A percentile compares a stretch with the other conserved stretches of the same genome.
Evolutionary conservation across 228 moss, liverwort and hornwort species (phyloP).

Genomic region (Sphagnum fallax): DNA sequence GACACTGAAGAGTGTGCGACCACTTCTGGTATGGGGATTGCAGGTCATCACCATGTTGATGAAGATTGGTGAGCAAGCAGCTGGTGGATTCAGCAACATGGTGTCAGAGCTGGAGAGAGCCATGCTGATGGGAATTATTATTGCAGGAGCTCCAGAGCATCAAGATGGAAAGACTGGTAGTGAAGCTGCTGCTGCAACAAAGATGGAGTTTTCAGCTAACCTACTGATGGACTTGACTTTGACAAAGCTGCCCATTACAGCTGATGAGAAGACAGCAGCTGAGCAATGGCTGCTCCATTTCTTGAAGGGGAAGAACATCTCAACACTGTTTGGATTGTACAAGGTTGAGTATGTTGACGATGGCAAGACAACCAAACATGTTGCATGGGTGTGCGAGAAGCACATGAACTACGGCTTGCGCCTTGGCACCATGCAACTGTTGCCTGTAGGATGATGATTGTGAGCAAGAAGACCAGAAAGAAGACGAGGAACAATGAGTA

Average conservation of each 20-base stretch:
- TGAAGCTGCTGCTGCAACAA: not conserved
- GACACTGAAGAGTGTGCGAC: conserved; percentile 40
- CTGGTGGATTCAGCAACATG: conserved; percentile 36
- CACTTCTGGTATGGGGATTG: conserved; percentile 50
- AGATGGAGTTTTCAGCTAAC: not conserved
- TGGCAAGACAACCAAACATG: conserved; percentile 28
- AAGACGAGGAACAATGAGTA: no score
- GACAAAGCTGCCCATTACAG: conserved; percentile 8
- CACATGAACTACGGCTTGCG: conserved; percentile 50
- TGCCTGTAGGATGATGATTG: conserved; percentile 5
- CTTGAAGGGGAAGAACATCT: conserved; percentile 48
- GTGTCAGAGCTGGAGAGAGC: conserved; percentile 33
- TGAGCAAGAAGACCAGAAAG: no score
- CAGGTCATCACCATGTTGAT: conserved; percentile 36
- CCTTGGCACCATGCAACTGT: conserved; percentile 26
- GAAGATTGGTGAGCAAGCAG: conserved; percentile 36
- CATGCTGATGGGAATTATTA: conserved; percentile 28
- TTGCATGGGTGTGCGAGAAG: conserved; percentile 56
- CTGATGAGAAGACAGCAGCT: conserved; percentile 50
- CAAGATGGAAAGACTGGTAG: not conserved
- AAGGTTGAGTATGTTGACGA: conserved; percentile 51
- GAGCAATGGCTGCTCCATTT: conserved; percentile 54
- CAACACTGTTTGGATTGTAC: conserved; percentile 33
- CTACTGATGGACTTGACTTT: not conserved
- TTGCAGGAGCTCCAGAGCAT: no score